phyloP scores from a whole-genome alignment of 2,329 filamentous ascomycete genomes.

The Colletotrichum sp. region DNA sequence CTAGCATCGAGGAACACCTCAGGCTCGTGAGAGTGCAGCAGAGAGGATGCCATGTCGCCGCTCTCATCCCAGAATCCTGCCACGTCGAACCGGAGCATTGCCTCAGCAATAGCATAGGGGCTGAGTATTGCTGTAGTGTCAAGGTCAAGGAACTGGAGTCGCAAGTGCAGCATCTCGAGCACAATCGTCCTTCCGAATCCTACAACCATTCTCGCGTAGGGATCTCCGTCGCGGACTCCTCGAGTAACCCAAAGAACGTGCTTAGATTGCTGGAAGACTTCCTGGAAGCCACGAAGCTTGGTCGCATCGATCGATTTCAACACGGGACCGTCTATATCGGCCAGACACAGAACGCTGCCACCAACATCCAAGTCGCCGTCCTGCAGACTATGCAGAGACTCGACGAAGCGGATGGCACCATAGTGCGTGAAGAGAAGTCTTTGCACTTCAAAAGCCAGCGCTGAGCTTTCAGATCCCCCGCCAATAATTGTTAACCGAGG shows the following conservation, averaged over 20 bases:
- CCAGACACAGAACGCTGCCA: not conserved
- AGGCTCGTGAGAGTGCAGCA: not conserved
- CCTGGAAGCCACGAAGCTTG: slow-evolving; percentile 22
- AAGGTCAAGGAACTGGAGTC: slow-evolving; percentile 14
- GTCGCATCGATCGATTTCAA: slow-evolving; percentile 36
- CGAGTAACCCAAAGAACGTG: slow-evolving; percentile 26
- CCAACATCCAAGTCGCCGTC: slow-evolving; percentile 22
- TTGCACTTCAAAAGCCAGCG: not conserved
- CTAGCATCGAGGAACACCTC: not conserved
- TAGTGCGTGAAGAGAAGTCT: not conserved
- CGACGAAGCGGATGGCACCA: not conserved
- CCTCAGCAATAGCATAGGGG: not conserved
- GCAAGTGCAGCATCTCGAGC: slow-evolving; percentile 1
- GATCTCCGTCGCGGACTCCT: slow-evolving; percentile 12
- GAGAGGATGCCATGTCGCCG: not conserved
- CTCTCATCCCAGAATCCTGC: not conserved
- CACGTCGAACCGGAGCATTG: not conserved
- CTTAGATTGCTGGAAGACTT: slow-evolving; percentile 9
- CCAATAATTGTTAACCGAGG: not conserved
- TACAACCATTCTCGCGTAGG: slow-evolving; percentile 20
- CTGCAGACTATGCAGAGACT: not conserved
- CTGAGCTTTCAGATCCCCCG: not conserved
- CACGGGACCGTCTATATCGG: slow-evolving; percentile 23
- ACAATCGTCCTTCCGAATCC: slow-evolving; percentile 6
- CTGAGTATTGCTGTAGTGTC: not conserved